Evolutionary conservation across 192 early-diverging fungal species (phyloP).

Genomic region (Podila minutissima): DNA sequence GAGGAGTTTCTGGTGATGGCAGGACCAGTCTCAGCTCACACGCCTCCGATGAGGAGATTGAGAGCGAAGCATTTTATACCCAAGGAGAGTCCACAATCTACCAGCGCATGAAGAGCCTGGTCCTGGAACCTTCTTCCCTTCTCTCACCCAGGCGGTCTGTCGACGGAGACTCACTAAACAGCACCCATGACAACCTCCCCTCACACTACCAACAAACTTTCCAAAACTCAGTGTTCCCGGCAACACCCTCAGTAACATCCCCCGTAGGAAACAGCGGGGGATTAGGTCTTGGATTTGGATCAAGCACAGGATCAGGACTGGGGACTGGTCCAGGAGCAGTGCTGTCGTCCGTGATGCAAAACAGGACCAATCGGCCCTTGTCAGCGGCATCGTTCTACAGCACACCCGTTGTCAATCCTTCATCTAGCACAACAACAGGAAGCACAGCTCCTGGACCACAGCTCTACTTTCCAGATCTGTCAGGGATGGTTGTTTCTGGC

Average conservation of each 20-base stretch:
- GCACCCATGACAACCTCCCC: too few species aligned
- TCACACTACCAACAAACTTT: neutral
- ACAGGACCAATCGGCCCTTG: slow-evolving; percentile 15
- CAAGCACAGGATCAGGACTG: slow-evolving; percentile 16
- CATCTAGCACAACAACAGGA: neutral
- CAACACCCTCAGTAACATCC: slow-evolving; percentile 5
- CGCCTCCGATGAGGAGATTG: slow-evolving; percentile 45
- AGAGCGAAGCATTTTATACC: slow-evolving; percentile 53
- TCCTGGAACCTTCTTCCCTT: slow-evolving; percentile 13
- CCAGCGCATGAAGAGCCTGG: slow-evolving; percentile 33
- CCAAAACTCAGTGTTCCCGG: neutral
- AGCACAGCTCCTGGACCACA: slow-evolving; percentile 7
- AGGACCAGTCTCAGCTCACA: slow-evolving; percentile 37
- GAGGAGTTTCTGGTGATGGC: neutral
- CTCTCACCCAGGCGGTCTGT: slow-evolving; percentile 6
- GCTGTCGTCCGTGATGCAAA: slow-evolving; percentile 42
- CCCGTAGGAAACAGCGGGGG: neutral
- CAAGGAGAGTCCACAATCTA: slow-evolving; percentile 49
- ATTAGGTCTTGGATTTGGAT: slow-evolving; percentile 29
- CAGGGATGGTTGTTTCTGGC: slow-evolving; percentile 31
- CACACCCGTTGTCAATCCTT: slow-evolving; percentile 4
- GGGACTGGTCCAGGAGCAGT: slow-evolving; percentile 22
- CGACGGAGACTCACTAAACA: neutral
- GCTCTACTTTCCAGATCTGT: slow-evolving; percentile 31
- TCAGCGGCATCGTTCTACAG: slow-evolving; percentile 45